Conservation (phyloP, 2,329 filamentous ascomycete species). For the Hymenoscyphus salicellus region DNA sequence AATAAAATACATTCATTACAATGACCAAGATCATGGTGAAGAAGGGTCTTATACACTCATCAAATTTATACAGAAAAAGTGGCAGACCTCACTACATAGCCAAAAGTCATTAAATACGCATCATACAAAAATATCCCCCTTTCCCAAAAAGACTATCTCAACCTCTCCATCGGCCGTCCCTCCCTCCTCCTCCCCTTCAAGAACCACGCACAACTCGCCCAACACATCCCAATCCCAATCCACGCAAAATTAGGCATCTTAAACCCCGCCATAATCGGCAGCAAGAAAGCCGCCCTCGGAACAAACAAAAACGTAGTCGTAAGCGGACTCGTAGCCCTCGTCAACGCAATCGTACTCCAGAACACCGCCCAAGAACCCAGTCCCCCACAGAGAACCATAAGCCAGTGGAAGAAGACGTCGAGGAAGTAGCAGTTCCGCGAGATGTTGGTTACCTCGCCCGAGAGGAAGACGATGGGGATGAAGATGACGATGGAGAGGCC, state of each 20-base stretch:
- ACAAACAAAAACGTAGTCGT: constrained; percentile 49
- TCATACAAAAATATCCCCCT: constrained; percentile 10
- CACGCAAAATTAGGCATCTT: constrained; percentile 50
- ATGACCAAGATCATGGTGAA: not conserved
- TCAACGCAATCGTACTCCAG: constrained; percentile 45
- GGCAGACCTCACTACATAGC: not conserved
- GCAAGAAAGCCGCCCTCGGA: constrained; percentile 47
- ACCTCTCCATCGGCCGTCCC: constrained; percentile 28
- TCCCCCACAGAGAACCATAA: constrained; percentile 49
- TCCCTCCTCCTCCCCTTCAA: constrained; percentile 43
- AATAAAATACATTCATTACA: no score
- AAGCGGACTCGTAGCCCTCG: constrained; percentile 49
- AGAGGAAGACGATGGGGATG: constrained; percentile 48
- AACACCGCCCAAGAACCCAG: constrained; percentile 49
- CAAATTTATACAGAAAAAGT: not conserved
- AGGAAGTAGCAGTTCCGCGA: constrained; percentile 52
- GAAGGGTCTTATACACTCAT: not conserved
- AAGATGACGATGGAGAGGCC: constrained; percentile 48
- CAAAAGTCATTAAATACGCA: constrained; percentile 3
- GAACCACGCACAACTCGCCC: constrained; percentile 50
- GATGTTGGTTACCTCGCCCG: constrained; percentile 48
- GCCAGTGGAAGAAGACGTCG: constrained; percentile 54
- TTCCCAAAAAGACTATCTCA: no score
- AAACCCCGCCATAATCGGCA: constrained; percentile 46
- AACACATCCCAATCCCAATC: constrained; percentile 50